phyloP scores from a whole-genome alignment of 495 filamentous ascomycete species.

The Glonium stellatum region DNA sequence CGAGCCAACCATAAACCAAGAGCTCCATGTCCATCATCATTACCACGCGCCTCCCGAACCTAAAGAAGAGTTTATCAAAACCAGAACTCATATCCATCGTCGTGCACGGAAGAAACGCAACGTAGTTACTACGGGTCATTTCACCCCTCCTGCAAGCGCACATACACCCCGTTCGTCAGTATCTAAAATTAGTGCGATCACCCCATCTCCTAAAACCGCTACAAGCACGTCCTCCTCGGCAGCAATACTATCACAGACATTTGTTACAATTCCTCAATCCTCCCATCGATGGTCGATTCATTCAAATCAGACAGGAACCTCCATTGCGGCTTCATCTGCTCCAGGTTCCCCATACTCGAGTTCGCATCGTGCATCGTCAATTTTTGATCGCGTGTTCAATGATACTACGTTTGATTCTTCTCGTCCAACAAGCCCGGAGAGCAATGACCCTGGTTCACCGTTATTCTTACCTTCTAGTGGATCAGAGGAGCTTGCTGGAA shows the following conservation, averaged over 20 bases:
- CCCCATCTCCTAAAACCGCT: slow-evolving; percentile 23
- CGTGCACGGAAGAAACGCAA: slow-evolving; percentile 67
- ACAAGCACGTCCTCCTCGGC: slow-evolving; percentile 40
- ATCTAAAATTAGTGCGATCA: slow-evolving; percentile 32
- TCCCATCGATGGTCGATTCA: slow-evolving; percentile 59
- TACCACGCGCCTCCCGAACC: slow-evolving; percentile 60
- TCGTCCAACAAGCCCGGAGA: slow-evolving; percentile 66
- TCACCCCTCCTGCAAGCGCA: slow-evolving; percentile 46
- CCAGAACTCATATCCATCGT: slow-evolving; percentile 46
- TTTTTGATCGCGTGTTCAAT: slow-evolving; percentile 63
- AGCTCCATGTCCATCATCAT: slow-evolving; percentile 87
- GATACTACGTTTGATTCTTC: slow-evolving; percentile 51
- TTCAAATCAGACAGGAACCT: slow-evolving; percentile 51
- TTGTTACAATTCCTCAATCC: slow-evolving; percentile 52
- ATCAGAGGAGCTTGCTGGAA: slow-evolving; percentile 3
- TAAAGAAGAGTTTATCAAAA: slow-evolving; percentile 40
- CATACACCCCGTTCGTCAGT: slow-evolving; percentile 40
- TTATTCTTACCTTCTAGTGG: slow-evolving; percentile 20
- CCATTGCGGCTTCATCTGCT: slow-evolving; percentile 60
- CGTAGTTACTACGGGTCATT: slow-evolving; percentile 49
- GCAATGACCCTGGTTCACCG: slow-evolving; percentile 41
- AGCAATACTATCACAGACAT: slow-evolving; percentile 57
- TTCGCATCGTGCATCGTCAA: slow-evolving; percentile 56
- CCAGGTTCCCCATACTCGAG: slow-evolving; percentile 75
- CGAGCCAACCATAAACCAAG: slow-evolving; percentile 50